Conservation (phyloP, 441 rosid species). For the Dalechampia spathulata region DNA sequence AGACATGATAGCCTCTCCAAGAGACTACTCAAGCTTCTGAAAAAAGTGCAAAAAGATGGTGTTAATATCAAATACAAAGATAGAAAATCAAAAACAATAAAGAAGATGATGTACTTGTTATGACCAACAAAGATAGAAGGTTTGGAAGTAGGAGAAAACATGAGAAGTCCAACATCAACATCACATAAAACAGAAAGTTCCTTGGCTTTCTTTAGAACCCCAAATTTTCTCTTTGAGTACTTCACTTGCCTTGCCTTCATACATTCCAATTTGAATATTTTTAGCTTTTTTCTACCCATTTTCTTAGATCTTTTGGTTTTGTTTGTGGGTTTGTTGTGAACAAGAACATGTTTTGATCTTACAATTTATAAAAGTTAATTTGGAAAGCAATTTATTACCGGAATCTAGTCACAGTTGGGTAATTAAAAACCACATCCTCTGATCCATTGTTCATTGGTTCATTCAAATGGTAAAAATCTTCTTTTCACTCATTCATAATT, state of each 20-base stretch:
- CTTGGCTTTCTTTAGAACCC: slow-evolving; percentile 7
- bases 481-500: too few relatives aligned
- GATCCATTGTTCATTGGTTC: too few relatives aligned
- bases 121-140: slow-evolving; percentile 11
- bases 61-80: too few relatives aligned
- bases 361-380: neutral
- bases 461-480: too few relatives aligned
- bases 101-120: slow-evolving; percentile 5
- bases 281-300: slow-evolving; percentile 11
- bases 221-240: slow-evolving; percentile 15
- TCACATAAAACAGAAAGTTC: slow-evolving; percentile 14
- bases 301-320: neutral
- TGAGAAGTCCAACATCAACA: slow-evolving; percentile 12
- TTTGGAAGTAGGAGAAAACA: slow-evolving; percentile 15
- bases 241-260: slow-evolving; percentile 12
- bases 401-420: neutral
- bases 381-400: neutral
- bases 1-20: slow-evolving; percentile 10
- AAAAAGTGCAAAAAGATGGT: neutral
- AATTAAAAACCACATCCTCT: neutral
- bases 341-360: neutral
- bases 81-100: neutral
- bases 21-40: slow-evolving; percentile 16
- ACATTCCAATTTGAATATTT: slow-evolving; percentile 2
- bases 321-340: neutral